Evolutionary conservation across 108 stramenopile genomes (phyloP).

Genomic region (Cyclostephanos tholiformis): DNA sequence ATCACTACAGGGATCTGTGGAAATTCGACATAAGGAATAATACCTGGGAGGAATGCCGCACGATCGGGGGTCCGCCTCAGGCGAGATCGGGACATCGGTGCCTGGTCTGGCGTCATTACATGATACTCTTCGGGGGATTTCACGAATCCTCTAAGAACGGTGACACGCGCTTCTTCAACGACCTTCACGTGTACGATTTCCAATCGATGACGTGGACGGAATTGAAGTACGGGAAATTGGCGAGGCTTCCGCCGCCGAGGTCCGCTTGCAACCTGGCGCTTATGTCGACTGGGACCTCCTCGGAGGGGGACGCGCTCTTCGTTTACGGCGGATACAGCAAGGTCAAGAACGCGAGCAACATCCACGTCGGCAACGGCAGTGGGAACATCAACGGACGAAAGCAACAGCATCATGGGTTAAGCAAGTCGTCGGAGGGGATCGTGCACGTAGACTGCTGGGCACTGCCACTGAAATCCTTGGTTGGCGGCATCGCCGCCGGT

Average conservation of each 20-base stretch:
- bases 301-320: conserved; percentile 56
- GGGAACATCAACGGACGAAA: not conserved
- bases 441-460: conserved; percentile 85
- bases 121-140: conserved; percentile 96
- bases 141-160: conserved; percentile 82
- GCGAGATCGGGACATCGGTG: conserved; percentile 90
- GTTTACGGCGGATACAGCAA: conserved; percentile 89
- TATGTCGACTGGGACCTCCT: conserved; percentile 21
- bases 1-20: conserved; percentile 97
- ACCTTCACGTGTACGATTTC: conserved; percentile 81
- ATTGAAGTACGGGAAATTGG: conserved; percentile 70
- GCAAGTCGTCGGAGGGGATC: conserved; percentile 68
- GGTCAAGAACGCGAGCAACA: conserved; percentile 57
- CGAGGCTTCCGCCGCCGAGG: conserved; percentile 75
- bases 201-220: conserved; percentile 83
- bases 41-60: conserved; percentile 81
- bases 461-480: conserved; percentile 70
- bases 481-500: conserved; percentile 49
- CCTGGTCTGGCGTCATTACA: conserved; percentile 90
- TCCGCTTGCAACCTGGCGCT: conserved; percentile 80
- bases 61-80: conserved; percentile 64
- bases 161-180: conserved; percentile 81
- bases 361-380: not conserved
- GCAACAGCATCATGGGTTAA: conserved; percentile 6
- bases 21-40: conserved; percentile 80